Percentiles rank a stretch among this genome's conserved stretches.
These are phyloP conservation scores for Cantharellus anzutake DNA, from an alignment of 768 basidiomycete genomes.

Conservation along the genomic window DNA sequence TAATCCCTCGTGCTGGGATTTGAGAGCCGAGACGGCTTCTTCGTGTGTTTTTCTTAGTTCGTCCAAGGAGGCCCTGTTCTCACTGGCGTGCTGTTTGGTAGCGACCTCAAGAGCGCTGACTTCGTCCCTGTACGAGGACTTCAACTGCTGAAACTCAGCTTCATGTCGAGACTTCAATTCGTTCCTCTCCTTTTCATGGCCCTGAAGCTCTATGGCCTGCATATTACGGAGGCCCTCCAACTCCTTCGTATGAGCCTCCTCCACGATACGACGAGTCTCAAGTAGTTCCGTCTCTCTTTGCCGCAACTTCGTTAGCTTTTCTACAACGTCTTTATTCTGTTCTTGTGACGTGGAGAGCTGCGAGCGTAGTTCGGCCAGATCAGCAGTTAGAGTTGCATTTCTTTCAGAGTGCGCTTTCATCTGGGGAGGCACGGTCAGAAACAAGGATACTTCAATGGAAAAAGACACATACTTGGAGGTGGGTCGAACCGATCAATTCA, in stretches of 20 bases:
- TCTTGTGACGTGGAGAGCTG: slow-evolving; percentile 9
- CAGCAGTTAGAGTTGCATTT: slow-evolving; percentile 62
- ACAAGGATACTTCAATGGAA: not conserved
- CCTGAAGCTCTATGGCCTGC: slow-evolving; percentile 17
- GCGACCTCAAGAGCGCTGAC: not conserved
- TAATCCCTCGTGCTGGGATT: slow-evolving; percentile 36
- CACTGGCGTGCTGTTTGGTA: slow-evolving; percentile 1
- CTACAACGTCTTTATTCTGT: slow-evolving; percentile 33
- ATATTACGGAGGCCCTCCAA: slow-evolving; percentile 23
- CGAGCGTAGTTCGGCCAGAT: slow-evolving; percentile 50
- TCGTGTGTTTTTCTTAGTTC: slow-evolving; percentile 33
- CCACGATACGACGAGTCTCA: slow-evolving; percentile 16
- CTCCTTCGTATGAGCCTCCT: slow-evolving; percentile 21
- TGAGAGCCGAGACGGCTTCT: slow-evolving; percentile 50
- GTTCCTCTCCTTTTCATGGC: not conserved
- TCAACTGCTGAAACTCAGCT: not conserved
- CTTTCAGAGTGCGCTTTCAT: slow-evolving; percentile 26
- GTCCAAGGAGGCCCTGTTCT: not conserved
- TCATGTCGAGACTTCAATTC: not conserved
- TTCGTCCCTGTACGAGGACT: not conserved
- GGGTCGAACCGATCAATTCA: slow-evolving; percentile 57
- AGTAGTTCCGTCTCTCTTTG: slow-evolving; percentile 35
- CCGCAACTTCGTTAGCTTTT: slow-evolving; percentile 34
- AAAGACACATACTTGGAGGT: slow-evolving; percentile 48
- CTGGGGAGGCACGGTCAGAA: not conserved